Evolutionary conservation across 2,329 filamentous ascomycete species (phyloP).

Genomic region (Curvularia hawaiiensis): DNA sequence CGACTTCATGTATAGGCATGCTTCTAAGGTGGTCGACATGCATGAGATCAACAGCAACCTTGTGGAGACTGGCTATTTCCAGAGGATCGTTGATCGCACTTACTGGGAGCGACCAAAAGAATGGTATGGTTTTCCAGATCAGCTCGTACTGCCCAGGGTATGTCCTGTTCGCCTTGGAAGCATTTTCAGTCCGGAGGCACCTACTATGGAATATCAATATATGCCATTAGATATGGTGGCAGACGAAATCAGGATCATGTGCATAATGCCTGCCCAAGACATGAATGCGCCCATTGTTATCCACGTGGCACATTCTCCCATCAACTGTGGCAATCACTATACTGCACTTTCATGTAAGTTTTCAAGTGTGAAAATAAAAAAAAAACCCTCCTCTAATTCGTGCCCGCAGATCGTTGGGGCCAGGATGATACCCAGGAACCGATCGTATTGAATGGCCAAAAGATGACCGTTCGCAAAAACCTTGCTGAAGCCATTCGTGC

Average conservation of each 20-base stretch:
- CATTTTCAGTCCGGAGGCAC: background rate
- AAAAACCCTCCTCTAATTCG: background rate
- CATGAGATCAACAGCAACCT: conserved; percentile 10
- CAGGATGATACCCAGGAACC: background rate
- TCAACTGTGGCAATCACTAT: background rate
- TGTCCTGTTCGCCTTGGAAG: conserved; percentile 4
- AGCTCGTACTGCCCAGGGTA: background rate
- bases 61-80: conserved; percentile 9
- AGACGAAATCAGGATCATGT: conserved; percentile 14
- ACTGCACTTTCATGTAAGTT: conserved; percentile 1
- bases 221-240: conserved; percentile 13
- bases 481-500: conserved; percentile 2
- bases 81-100: background rate
- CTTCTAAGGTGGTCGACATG: conserved; percentile 13
- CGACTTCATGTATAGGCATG: conserved; percentile 9
- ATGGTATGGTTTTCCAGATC: background rate
- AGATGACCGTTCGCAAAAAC: background rate
- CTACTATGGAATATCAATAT: conserved; percentile 8
- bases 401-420: background rate
- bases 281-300: conserved; percentile 6
- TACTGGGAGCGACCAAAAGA: background rate
- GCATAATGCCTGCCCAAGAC: conserved; percentile 11
- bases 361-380: too few species aligned
- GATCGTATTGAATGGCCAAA: background rate
- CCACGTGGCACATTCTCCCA: conserved; percentile 1